Evolutionary conservation across 2,329 filamentous ascomycete species (phyloP).

Genomic region (Aspergillaceae sp.): DNA sequence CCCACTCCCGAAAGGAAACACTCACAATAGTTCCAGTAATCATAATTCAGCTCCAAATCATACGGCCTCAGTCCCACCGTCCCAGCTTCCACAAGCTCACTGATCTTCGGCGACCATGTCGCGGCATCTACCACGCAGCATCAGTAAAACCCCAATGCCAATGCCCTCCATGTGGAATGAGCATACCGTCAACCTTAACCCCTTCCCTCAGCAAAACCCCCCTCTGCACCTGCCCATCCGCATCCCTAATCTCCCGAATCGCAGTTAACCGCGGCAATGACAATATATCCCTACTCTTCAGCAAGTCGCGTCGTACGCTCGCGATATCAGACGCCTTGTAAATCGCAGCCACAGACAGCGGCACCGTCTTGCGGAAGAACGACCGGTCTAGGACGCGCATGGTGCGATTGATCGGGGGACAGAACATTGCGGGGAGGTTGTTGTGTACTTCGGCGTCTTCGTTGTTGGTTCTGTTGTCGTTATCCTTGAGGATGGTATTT

Average conservation of each 20-base stretch:
- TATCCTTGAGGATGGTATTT: neutral
- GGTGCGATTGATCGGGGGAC: constrained; percentile 70
- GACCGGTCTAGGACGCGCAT: constrained; percentile 73
- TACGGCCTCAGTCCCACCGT: constrained; percentile 67
- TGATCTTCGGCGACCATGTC: constrained; percentile 67
- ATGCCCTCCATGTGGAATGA: neutral
- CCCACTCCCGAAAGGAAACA: constrained; percentile 4
- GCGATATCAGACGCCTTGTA: constrained; percentile 67
- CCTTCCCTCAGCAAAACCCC: constrained; percentile 32
- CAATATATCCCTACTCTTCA: constrained; percentile 59
- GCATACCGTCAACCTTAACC: constrained; percentile 35
- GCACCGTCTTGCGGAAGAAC: constrained; percentile 69
- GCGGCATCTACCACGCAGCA: constrained; percentile 45
- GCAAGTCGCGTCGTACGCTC: constrained; percentile 58
- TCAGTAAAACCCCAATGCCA: constrained; percentile 7
- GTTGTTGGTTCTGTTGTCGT: neutral
- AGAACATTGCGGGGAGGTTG: constrained; percentile 50
- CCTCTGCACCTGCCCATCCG: constrained; percentile 36
- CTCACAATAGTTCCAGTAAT: constrained; percentile 75
- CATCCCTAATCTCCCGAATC: constrained; percentile 51
- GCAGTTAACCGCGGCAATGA: constrained; percentile 54
- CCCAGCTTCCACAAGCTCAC: constrained; percentile 58
- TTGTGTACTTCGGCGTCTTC: constrained; percentile 1
- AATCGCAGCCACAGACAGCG: constrained; percentile 69
- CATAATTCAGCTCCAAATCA: constrained; percentile 67